Base-by-base conservation (phyloP, 495 filamentous ascomycete species). In the Tuber indicum region DNA sequence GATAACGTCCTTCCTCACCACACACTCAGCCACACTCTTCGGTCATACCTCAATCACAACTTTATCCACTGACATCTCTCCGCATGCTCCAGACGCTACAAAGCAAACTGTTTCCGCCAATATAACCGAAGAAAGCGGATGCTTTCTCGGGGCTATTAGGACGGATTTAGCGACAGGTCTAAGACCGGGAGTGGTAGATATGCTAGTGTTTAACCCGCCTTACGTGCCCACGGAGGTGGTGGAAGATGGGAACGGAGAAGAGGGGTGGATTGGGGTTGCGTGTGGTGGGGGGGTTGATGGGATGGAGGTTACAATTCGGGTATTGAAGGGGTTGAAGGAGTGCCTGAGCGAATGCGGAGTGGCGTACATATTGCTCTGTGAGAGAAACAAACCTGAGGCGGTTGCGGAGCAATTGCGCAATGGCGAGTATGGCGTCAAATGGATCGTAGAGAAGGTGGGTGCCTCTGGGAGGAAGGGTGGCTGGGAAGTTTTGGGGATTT, bases 191-290 rank as follows among this genome's bases (percentile, higher is more conserved):
- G 82, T 83, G 49, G 89, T 97, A 0, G 96, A 98, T 83, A 88
- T 99, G 39, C 86, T 98, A 44, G 88, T 99, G 46, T 98, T 98
- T 87, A 99, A 99, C 83, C 96, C 96, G 47, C 96, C 96, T 0
- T 99, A 99, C 81, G 96, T 98, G 10, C 96, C 96, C 8, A 94
- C 93, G 1, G 85, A 88, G 23, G 88, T 89, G n/a, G 81, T 97
- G 43, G 94, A 91, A 1, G 75, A 85, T 14, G 75, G 89, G 2
- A 86, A 83, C 79, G 66, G 85, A 69, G 23, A 85, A 81, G 73
- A 83, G 74, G 79, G 82, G 82, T 10, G 81, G 84, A 87, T 98
- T n/a, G 89, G 90, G 36, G 86, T 98, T 32, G 92, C 93, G 26
- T 98, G 96, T 83, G 95, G 93, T 0, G 96, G 96, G 0, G 96